These are phyloP conservation scores for Peronospora tabacina DNA, from an alignment of 352 stramenopile species.

Conservation along the genomic window DNA sequence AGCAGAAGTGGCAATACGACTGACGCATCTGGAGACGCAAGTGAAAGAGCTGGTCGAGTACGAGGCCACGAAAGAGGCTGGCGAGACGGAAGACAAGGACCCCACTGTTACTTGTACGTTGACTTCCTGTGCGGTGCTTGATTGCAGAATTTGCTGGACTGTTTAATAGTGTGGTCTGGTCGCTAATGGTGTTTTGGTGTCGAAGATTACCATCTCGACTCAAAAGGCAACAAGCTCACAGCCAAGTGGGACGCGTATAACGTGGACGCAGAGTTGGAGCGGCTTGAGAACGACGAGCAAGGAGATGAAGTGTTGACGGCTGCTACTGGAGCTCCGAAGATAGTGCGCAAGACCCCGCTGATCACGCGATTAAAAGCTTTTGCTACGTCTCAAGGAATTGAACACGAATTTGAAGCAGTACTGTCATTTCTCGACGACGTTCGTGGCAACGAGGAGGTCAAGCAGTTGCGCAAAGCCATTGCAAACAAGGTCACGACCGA, in stretches of 20 bases:
- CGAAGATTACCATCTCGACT: conserved; percentile 83
- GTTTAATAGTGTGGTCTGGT: conserved; percentile 1
- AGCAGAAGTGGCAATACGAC: conserved; percentile 47
- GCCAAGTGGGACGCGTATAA: conserved; percentile 82
- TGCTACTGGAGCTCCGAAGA: conserved; percentile 3
- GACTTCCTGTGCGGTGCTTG: conserved; percentile 51
- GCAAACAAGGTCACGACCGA: conserved; percentile 54
- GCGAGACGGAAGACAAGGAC: conserved; percentile 17
- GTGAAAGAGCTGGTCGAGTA: conserved; percentile 51
- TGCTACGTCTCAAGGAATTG: conserved; percentile 37
- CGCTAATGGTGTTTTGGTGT: conserved; percentile 4
- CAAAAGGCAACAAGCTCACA: conserved; percentile 78
- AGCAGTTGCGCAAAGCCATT: conserved; percentile 62
- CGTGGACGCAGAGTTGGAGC: conserved; percentile 67
- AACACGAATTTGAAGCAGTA: conserved; percentile 73
- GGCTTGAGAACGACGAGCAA: conserved; percentile 49
- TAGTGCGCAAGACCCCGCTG: conserved; percentile 3
- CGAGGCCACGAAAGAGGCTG: conserved; percentile 27
- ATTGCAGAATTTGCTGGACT: neutral
- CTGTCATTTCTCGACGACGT: conserved; percentile 71
- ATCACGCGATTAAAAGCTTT: conserved; percentile 42
- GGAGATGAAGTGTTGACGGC: neutral
- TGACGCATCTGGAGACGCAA: conserved; percentile 61
- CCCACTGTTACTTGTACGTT: conserved; percentile 32
- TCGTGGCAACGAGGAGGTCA: conserved; percentile 56